Evolutionary conservation across 169 alveolate genomes (phyloP).

Genomic region (Eimeria tenella): DNA sequence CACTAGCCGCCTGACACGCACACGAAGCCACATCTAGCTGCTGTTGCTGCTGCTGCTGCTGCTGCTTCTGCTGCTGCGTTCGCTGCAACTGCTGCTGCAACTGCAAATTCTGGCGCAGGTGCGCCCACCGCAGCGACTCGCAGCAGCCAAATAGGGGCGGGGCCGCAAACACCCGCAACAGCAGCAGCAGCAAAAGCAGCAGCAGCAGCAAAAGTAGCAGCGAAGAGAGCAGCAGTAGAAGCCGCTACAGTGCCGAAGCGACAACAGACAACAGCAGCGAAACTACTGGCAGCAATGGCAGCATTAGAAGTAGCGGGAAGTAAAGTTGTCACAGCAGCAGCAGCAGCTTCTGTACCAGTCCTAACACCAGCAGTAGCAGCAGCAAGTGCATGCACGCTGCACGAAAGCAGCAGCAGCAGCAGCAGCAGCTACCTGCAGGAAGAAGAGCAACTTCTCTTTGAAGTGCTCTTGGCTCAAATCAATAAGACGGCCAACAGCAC

Average conservation of each 20-base stretch:
- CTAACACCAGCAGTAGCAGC: constrained; percentile 13
- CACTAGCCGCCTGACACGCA: constrained; percentile 38
- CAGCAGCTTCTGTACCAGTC: background rate
- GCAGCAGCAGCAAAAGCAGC: constrained; percentile 14
- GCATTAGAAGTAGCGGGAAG: background rate
- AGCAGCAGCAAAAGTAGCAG: background rate
- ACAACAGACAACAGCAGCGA: background rate
- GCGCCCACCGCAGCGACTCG: background rate
- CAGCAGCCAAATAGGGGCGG: background rate
- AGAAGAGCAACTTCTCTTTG: constrained; percentile 16
- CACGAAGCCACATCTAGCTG: background rate
- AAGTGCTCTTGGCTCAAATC: constrained; percentile 30
- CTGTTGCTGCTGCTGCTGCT: constrained; percentile 1
- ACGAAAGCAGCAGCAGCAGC: constrained; percentile 6
- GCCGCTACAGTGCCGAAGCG: background rate
- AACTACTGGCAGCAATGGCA: background rate
- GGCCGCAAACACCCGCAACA: background rate
- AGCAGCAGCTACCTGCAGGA: constrained; percentile 40
- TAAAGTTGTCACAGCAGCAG: background rate
- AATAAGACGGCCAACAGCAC: constrained; percentile 12
- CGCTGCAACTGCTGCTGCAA: background rate
- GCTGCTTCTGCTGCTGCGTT: constrained; percentile 34
- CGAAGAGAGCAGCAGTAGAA: background rate
- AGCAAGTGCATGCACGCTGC: background rate
- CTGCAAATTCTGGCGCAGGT: background rate